Evolutionary conservation across 2,329 filamentous ascomycete genomes (phyloP).

Genomic region (Colletotrichum sp.): DNA sequence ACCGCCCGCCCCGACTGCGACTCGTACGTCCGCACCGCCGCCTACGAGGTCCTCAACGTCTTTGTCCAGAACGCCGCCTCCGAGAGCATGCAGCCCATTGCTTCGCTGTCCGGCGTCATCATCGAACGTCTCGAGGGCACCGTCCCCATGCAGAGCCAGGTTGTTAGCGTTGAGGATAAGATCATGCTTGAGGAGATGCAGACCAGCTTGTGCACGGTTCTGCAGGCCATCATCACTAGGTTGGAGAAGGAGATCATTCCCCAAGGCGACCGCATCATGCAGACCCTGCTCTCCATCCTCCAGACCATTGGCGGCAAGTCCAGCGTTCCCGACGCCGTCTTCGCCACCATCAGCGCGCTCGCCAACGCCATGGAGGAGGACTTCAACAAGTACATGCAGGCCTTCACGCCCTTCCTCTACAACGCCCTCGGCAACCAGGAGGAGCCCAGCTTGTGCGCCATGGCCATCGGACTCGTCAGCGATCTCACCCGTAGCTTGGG

Average conservation of each 20-base stretch:
- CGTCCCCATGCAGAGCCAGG: slow-evolving; percentile 85
- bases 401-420: slow-evolving; percentile 90
- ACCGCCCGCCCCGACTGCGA: slow-evolving; percentile 85
- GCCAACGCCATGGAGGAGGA: slow-evolving; percentile 90
- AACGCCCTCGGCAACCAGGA: slow-evolving; percentile 95
- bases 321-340: slow-evolving; percentile 91
- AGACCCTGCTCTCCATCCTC: slow-evolving; percentile 81
- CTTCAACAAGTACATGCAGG: slow-evolving; percentile 97
- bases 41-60: slow-evolving; percentile 95
- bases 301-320: slow-evolving; percentile 82
- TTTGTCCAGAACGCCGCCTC: slow-evolving; percentile 92
- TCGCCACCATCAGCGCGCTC: slow-evolving; percentile 90
- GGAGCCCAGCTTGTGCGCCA: slow-evolving; percentile 90
- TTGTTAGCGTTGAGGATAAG: slow-evolving; percentile 95
- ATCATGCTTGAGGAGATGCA: slow-evolving; percentile 98
- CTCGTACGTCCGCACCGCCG: slow-evolving; percentile 88
- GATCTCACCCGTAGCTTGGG: slow-evolving; percentile 94
- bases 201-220: slow-evolving; percentile 89
- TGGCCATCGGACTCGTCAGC: slow-evolving; percentile 96
- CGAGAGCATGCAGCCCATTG: slow-evolving; percentile 82
- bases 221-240: slow-evolving; percentile 89
- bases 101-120: slow-evolving; percentile 83
- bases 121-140: slow-evolving; percentile 92
- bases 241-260: slow-evolving; percentile 91
- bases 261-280: slow-evolving; percentile 94